These are phyloP conservation scores for Amoebophrya sp. DNA, from an alignment of 169 alveolate species.

Conservation along the genomic window DNA sequence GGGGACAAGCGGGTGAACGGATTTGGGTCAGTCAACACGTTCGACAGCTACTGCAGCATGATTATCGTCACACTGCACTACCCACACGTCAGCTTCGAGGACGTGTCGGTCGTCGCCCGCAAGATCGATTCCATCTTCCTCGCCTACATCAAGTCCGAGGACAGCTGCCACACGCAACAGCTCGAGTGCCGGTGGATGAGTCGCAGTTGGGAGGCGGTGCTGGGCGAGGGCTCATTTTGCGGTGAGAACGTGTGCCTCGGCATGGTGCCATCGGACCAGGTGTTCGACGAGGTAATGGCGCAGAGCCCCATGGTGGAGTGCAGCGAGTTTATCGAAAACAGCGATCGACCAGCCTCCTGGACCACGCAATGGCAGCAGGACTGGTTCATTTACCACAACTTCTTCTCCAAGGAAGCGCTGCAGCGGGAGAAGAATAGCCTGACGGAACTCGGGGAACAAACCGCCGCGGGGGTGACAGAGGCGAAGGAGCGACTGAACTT, in stretches of 20 bases:
- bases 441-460: background rate
- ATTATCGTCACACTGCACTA: background rate
- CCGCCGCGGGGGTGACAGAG: background rate
- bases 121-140: background rate
- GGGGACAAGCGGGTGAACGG: background rate
- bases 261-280: background rate
- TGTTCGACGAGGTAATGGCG: slow-evolving; percentile 1
- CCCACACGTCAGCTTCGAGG: slow-evolving; percentile 19
- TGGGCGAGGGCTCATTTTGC: background rate
- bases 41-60: background rate
- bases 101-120: background rate
- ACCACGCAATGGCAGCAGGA: slow-evolving; percentile 33
- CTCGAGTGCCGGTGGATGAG: background rate
- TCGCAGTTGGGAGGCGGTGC: background rate
- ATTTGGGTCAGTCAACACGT: background rate
- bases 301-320: background rate
- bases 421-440: background rate
- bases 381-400: slow-evolving; percentile 31
- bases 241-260: background rate
- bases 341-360: background rate
- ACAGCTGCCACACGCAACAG: background rate
- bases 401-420: background rate
- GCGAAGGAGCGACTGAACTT: background rate
- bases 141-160: background rate
- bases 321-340: background rate